phyloP scores from a whole-genome alignment of 169 alveolate species.

The Eimeria necatrix region DNA sequence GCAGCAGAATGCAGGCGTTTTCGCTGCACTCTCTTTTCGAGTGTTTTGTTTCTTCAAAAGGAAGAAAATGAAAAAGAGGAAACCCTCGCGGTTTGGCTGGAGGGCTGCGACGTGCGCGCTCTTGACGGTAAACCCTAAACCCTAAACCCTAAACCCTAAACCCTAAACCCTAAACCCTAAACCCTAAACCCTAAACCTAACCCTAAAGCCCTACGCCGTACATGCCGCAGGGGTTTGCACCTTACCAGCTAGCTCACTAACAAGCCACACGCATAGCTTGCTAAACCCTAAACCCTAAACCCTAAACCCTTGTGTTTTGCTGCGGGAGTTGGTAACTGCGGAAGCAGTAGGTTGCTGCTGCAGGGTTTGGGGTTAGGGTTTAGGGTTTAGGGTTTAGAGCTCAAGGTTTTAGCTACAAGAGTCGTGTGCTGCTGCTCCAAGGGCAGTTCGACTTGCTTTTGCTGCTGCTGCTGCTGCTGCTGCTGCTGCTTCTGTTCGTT shows the following conservation, averaged over 20 bases:
- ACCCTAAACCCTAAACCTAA: too few relatives aligned
- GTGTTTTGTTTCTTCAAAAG: neutral
- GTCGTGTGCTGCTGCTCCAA: too few relatives aligned
- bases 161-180: constrained; percentile 18
- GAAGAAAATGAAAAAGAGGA: neutral
- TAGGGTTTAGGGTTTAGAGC: neutral
- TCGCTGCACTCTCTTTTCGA: neutral
- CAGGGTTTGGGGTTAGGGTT: neutral
- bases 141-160: constrained; percentile 28
- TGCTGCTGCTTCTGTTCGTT: too few relatives aligned
- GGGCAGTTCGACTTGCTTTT: too few relatives aligned
- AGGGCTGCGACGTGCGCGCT: neutral
- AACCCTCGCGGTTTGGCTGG: neutral
- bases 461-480: too few relatives aligned
- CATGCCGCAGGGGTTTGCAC: constrained; percentile 1
- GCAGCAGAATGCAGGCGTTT: neutral
- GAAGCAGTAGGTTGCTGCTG: neutral
- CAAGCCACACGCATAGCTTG: too few relatives aligned
- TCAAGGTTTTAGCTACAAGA: too few relatives aligned
- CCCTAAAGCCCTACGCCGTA: neutral
- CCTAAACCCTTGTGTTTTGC: neutral
- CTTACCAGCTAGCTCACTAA: neutral
- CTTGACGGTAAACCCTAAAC: constrained; percentile 5
- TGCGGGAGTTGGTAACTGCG: neutral
- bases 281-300: neutral